Base-by-base conservation (phyloP, 305 asterid genomes). In the Rubia tinctorum region DNA sequence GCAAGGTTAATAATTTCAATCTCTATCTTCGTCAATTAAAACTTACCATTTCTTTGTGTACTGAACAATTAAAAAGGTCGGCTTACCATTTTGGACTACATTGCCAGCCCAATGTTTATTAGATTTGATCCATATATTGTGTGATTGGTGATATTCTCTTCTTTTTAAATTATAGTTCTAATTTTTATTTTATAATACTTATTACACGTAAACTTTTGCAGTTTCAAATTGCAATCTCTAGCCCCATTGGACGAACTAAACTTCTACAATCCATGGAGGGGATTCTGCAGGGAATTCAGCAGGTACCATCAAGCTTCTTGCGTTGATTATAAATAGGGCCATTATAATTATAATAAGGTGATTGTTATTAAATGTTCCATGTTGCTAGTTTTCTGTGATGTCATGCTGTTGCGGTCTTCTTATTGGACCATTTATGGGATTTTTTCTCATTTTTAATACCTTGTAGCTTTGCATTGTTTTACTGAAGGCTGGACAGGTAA, bases 181-280 rank as follows among this genome's bases (percentile, higher is more conserved):
- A 42, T 42, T 42, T 66, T 66, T 8, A 39, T 66, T 66, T 40
- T 14, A 51, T 51, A 51, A 14, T 17, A 51, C 20, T 68, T 25
- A 30, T 66, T 69, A 61, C 45, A 47, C 67, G 58, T 66, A 60
- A 43, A 68, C 22, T 6, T 70, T 70, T 60, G 55, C 70, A 92
- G 97, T 90, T 92, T 84, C 95, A 90, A 80, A 83, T 85, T 79
- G 98, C 96, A 60, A 88, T 90, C 75, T 69, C 86, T 53, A 89
- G 91, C 63, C 84, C 88, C 70, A 88, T 82, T 77, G 90, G 97
- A 75, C 88, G 90, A 72, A 76, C 58, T 70, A 89, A 90, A 79
- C 88, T 92, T 79, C 77, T 89, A 42, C 81, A 85, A 78, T 91
- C 94, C 62, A 83, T 89, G 84, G 96, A 92, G 75, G 89, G 89